A percentile compares a stretch with the other conserved stretches of the same genome.
These are phyloP conservation scores for Fonsecaea pugnacius DNA, from an alignment of 2,329 filamentous ascomycete genomes.

Conservation along the genomic window DNA sequence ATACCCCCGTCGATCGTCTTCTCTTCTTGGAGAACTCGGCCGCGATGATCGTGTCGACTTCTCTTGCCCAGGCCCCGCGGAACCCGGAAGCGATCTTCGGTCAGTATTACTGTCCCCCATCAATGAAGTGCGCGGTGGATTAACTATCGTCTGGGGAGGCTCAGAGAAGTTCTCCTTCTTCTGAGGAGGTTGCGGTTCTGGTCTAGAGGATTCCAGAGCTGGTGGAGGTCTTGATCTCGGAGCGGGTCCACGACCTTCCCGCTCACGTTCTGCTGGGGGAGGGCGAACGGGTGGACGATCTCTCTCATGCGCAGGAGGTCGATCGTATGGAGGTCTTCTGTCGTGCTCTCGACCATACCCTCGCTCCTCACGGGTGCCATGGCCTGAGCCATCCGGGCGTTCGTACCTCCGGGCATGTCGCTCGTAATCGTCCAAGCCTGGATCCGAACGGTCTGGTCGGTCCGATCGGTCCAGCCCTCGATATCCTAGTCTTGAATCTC, in stretches of 20 bases:
- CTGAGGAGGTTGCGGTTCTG: slow-evolving; percentile 25
- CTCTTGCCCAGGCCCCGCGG: slow-evolving; percentile 28
- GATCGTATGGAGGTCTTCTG: slow-evolving; percentile 30
- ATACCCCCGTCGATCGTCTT: slow-evolving; percentile 32
- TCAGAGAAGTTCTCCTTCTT: slow-evolving; percentile 35
- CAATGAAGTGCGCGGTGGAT: slow-evolving; percentile 40
- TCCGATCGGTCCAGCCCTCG: slow-evolving; percentile 41
- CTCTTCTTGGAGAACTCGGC: slow-evolving; percentile 36
- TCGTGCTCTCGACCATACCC: slow-evolving; percentile 34
- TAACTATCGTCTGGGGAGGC: slow-evolving; percentile 34
- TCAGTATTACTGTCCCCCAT: slow-evolving; percentile 37
- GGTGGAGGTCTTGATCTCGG: slow-evolving; percentile 32
- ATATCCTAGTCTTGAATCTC: slow-evolving; percentile 45
- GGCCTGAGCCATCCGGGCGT: slow-evolving; percentile 40
- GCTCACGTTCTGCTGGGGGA: slow-evolving; percentile 38
- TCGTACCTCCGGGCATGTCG: slow-evolving; percentile 44
- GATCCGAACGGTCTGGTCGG: slow-evolving; percentile 38
- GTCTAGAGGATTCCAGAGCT: slow-evolving; percentile 15
- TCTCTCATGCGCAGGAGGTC: slow-evolving; percentile 28
- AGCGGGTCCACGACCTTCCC: slow-evolving; percentile 37
- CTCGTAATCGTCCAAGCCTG: slow-evolving; percentile 44
- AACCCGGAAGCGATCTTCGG: slow-evolving; percentile 21
- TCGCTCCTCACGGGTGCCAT: slow-evolving; percentile 33
- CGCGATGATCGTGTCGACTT: slow-evolving; percentile 31
- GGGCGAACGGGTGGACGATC: slow-evolving; percentile 36